Evolutionary conservation across 169 alveolate genomes (phyloP).

Genomic region (Perkinsus chesapeaki): DNA sequence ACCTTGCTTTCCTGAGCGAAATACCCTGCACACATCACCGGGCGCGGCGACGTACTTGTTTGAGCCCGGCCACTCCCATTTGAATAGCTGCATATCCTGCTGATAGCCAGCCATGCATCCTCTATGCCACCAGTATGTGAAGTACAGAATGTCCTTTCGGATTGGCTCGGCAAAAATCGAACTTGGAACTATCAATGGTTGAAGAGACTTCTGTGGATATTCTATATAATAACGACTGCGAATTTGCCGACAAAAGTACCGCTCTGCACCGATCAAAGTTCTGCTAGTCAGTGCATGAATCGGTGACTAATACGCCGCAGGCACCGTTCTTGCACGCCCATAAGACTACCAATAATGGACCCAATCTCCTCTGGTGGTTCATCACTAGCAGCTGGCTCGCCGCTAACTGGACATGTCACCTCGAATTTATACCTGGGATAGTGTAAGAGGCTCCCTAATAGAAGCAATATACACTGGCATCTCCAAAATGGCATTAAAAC

Average conservation of each 20-base stretch:
- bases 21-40: not conserved
- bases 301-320: no score
- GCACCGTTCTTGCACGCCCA: not conserved
- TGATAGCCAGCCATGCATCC: conserved; percentile 69
- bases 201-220: not conserved
- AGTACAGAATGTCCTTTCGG: conserved; percentile 63
- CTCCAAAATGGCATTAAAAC: conserved; percentile 63
- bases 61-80: conserved; percentile 47
- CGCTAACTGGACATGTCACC: not conserved
- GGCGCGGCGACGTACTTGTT: not conserved
- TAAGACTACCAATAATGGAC: not conserved
- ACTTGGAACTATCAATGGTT: conserved; percentile 45
- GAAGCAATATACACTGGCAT: conserved; percentile 43
- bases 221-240: conserved; percentile 1
- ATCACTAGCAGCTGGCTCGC: not conserved
- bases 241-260: no score
- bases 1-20: conserved; percentile 42
- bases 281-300: no score
- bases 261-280: no score
- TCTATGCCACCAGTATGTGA: conserved; percentile 55
- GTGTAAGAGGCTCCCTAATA: not conserved
- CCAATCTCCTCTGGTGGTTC: conserved; percentile 7
- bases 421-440: conserved; percentile 11
- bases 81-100: conserved; percentile 67
- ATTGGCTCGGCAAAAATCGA: conserved; percentile 66